Base-by-base conservation (phyloP, 2,329 filamentous ascomycete species). In the Sordariomycetes sp. region DNA sequence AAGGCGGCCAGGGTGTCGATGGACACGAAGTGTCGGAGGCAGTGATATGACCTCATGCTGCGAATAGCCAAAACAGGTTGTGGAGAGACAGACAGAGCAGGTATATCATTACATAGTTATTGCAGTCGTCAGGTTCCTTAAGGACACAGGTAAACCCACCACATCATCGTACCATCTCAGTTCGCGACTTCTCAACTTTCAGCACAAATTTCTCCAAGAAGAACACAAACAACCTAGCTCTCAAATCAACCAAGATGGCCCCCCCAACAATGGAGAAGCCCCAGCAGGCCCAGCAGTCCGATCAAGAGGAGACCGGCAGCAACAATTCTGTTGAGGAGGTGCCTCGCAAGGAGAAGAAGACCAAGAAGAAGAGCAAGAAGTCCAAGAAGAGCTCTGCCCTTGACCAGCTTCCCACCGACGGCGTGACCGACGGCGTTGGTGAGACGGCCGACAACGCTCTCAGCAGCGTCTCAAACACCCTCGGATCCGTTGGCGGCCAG, bases 401-500 rank as follows among this genome's bases (percentile, higher is more conserved):
- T 10, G 62, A 63, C 44, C 48, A 51, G 36, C 52, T 63, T 25
- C 51, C 53, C 27, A 33, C 37, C 12, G 37, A 30, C 20, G 29
- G 36, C 26, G 47, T 64, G 24, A 54, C 48, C 43, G 55, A 52
- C 34, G n/a, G n/a, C n/a, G 55, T 62, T 17, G 48, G 48, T 18
- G 44, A 58, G 35, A 55, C 55, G 4, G 58, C 56, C 3, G 50
- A 51, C 42, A 55, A 55, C 32, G 51, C 60, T 10, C 48, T 59
- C 35, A 51, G 56, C 42, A 55, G 58, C 31, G 61, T 60, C 23
- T 58, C 59, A 16, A 57, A 59, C 43, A 53, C 58, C 5, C 54
- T 68, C 17, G 64, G 64, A 36, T 48, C 50, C 41, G 49, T 66
- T 11, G 55, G 60, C 12, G 54, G 55, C 39, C 46, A 51, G 32